Evolutionary conservation across 768 basidiomycete species (phyloP), one percentile per base, ranked within the genome.

Genomic region (Russula earlei): DNA sequence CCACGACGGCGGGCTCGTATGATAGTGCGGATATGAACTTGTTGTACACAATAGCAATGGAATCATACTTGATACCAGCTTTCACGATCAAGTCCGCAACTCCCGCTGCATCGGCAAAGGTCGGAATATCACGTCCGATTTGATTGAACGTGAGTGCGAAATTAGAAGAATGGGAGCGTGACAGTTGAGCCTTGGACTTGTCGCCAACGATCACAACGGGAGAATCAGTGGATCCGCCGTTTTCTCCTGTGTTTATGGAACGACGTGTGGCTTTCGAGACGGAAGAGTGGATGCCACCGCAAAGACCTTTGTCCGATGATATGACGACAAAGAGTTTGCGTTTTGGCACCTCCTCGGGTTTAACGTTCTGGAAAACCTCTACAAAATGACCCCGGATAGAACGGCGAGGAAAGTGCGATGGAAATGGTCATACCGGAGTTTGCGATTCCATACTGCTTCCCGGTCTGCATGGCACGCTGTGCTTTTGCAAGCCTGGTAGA

Each of bases 221-320:
- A 3, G 85, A 87, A 59, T 79, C 78, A 10, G 73, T 49, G 55
- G 82, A 81, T 47, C 84, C 75, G 27, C 64, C 68, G 60, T 72
- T 70, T 45, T 72, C 73, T 42, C 75, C 73, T 65, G 81, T 78
- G 29, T 69, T 72, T 54, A 94, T 66, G 29, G 80, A 85, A 55
- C 79, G 81, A 63, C 90, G 88, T 49, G 91, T 88, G 54, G 83
- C 82, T 74, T 97, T 96, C 64, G 87, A 79, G 68, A 98, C 90
- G 52, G 91, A 92, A 40, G 95, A 98, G 77, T 98, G 95, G 67
- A 99, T 95, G 79, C 96, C 95, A 74, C 96, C 95, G 68, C 95
- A 99, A 55, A 99, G 90, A 74, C 96, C 95, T 75, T 94, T 93
- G 84, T 98, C 95, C 53, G 95, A 97, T 44, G 95, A 96, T 67